A percentile compares a stretch with the other conserved stretches of the same genome.
phyloP scores from a whole-genome alignment of 108 stramenopile species.

The Pelagomonas calceolata region DNA sequence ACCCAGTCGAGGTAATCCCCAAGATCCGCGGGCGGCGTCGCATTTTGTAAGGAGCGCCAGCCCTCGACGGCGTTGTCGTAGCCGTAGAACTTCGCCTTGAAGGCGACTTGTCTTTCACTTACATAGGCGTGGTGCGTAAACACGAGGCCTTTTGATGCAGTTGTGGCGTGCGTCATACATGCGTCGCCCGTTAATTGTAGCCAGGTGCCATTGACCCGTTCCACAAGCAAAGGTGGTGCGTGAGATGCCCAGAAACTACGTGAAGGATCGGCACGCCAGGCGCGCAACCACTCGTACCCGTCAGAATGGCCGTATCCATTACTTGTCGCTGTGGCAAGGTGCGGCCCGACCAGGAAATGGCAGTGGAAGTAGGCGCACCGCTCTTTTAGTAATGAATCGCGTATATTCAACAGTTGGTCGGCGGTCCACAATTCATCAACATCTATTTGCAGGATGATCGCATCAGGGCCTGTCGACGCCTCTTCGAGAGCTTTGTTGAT shows the following conservation, averaged over 20 bases:
- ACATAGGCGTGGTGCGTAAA: constrained; percentile 37
- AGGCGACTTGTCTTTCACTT: constrained; percentile 19
- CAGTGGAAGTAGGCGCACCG: constrained; percentile 33
- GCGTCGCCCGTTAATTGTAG: background rate
- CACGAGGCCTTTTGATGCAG: constrained; percentile 11
- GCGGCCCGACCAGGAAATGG: constrained; percentile 27
- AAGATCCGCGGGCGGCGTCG: constrained; percentile 4
- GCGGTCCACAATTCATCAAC: constrained; percentile 23
- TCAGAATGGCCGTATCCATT: constrained; percentile 25
- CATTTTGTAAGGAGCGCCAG: constrained; percentile 17
- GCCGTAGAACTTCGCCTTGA: constrained; percentile 24
- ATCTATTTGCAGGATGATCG: constrained; percentile 26
- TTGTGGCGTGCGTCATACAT: constrained; percentile 15
- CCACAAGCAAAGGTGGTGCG: constrained; percentile 26
- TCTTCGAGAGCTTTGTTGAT: constrained; percentile 12
- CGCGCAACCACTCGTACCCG: constrained; percentile 27
- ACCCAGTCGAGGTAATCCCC: constrained; percentile 21
- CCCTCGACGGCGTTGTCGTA: constrained; percentile 10
- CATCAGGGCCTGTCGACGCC: constrained; percentile 1
- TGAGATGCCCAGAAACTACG: constrained; percentile 16
- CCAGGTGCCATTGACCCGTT: constrained; percentile 2
- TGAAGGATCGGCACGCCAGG: constrained; percentile 17
- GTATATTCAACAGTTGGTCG: no score
- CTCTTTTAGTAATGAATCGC: background rate
- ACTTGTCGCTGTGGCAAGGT: constrained; percentile 15